phyloP scores from a whole-genome alignment of 2,329 filamentous ascomycete genomes.

The Venturia nashicola region DNA sequence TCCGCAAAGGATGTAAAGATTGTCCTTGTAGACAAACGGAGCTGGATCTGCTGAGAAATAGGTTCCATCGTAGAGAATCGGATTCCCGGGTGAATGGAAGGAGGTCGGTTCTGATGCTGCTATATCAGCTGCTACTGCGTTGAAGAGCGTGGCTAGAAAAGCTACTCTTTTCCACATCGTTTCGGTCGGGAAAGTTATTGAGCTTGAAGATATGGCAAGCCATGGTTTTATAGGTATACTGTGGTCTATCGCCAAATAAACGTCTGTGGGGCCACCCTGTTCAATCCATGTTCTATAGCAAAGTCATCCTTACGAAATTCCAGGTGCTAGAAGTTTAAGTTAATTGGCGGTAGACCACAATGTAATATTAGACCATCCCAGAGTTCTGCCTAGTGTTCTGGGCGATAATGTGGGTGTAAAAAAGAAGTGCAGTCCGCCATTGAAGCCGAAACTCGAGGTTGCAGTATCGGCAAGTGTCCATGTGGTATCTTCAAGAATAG shows the following conservation, averaged over 20 bases:
- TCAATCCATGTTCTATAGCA: no score
- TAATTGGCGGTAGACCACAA: no score
- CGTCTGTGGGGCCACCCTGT: no score
- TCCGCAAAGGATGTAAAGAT: conserved; percentile 26
- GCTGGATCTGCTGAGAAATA: conserved; percentile 29
- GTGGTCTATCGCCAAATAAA: no score
- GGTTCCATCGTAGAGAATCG: conserved; percentile 25
- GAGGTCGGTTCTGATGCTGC: not conserved
- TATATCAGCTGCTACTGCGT: no score
- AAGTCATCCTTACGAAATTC: no score
- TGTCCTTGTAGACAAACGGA: conserved; percentile 25
- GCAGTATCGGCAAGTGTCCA: no score
- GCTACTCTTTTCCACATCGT: not conserved
- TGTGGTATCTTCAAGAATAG: no score
- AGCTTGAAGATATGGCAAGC: not conserved
- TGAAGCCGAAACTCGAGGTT: no score
- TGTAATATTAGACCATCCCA: not conserved
- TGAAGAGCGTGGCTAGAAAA: not conserved
- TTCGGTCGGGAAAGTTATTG: not conserved
- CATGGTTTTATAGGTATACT: not conserved
- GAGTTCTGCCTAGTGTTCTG: not conserved
- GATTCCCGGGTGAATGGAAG: conserved; percentile 18
- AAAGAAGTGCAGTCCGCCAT: no score
- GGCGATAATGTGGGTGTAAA: no score
- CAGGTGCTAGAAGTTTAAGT: no score